Evolutionary conservation across 2,329 filamentous ascomycete genomes (phyloP).

Genomic region (Xylariaceae sp.): DNA sequence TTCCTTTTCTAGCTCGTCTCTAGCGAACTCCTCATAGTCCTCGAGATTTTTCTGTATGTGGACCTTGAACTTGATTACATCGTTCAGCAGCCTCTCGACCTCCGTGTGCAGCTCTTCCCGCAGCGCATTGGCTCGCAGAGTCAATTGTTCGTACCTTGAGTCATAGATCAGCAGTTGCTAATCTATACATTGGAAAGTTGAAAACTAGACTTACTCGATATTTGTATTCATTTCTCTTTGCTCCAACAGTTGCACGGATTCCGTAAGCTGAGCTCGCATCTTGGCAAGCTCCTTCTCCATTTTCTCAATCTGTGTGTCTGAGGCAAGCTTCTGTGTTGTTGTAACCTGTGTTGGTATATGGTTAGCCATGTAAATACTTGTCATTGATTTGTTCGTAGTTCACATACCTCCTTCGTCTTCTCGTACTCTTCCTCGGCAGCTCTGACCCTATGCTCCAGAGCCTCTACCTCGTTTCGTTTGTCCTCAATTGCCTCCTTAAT

Average conservation of each 20-base stretch:
- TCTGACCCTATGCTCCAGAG: constrained; percentile 84
- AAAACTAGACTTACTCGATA: constrained; percentile 74
- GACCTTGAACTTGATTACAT: constrained; percentile 98
- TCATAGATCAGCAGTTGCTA: constrained; percentile 4
- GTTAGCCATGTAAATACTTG: constrained; percentile 21
- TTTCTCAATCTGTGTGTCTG: constrained; percentile 94
- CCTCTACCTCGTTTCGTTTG: constrained; percentile 90
- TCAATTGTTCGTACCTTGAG: constrained; percentile 84
- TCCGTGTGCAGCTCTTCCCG: constrained; percentile 98
- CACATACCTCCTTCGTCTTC: constrained; percentile 78
- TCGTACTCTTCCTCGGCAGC: constrained; percentile 94
- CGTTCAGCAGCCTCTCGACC: constrained; percentile 93
- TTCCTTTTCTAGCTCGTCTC: constrained; percentile 89
- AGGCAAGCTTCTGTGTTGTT: constrained; percentile 84
- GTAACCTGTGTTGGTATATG: constrained; percentile 54
- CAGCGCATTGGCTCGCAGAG: constrained; percentile 80
- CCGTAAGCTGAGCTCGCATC: constrained; percentile 83
- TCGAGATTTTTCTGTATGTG: constrained; percentile 92
- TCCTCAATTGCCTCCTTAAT: constrained; percentile 98
- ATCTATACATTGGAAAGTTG: neutral
- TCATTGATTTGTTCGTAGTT: neutral
- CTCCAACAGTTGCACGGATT: constrained; percentile 90
- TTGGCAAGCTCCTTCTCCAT: constrained; percentile 98
- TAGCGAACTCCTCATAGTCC: constrained; percentile 92
- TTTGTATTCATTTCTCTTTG: constrained; percentile 96